A percentile compares a stretch with the other conserved stretches of the same genome.
phyloP scores from a whole-genome alignment of 2,329 filamentous ascomycete species.

The Paramyrothecium roridum region DNA sequence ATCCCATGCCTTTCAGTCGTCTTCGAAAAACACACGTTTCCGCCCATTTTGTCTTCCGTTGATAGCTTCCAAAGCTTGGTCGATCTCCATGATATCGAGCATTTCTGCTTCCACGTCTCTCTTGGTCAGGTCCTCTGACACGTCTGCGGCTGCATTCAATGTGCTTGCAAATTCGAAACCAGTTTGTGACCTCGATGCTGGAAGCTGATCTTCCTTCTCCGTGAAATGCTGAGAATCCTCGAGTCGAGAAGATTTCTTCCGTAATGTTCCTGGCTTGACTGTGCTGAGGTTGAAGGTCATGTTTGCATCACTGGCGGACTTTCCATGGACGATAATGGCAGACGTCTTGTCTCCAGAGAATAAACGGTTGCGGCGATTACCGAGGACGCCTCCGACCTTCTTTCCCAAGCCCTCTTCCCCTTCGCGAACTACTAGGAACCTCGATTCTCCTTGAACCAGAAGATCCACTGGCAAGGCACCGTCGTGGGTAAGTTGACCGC shows the following conservation, averaged over 20 bases:
- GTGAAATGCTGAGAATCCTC: conserved; percentile 12
- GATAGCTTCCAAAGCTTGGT: conserved; percentile 56
- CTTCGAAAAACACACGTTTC: conserved; percentile 52
- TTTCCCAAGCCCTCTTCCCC: conserved; percentile 44
- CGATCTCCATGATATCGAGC: conserved; percentile 65
- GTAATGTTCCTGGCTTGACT: conserved; percentile 34
- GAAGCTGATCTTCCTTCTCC: conserved; percentile 17
- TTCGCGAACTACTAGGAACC: conserved; percentile 52
- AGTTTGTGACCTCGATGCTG: conserved; percentile 25
- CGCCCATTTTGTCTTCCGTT: conserved; percentile 44
- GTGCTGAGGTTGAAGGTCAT: conserved; percentile 50
- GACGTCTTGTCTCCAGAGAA: conserved; percentile 39
- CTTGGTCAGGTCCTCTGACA: conserved; percentile 43
- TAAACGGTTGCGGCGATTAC: conserved; percentile 27
- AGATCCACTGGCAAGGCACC: conserved; percentile 49
- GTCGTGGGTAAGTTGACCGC: conserved; percentile 19
- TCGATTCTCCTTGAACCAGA: conserved; percentile 52
- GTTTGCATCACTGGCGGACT: conserved; percentile 31
- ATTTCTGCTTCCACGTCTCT: conserved; percentile 58
- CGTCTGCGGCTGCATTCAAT: conserved; percentile 51
- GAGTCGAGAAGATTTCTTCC: conserved; percentile 23
- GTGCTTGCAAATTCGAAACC: conserved; percentile 50
- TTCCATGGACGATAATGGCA: conserved; percentile 55
- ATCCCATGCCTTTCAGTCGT: conserved; percentile 25
- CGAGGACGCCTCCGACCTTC: conserved; percentile 35